A percentile compares a stretch with the other conserved stretches of the same genome.
Evolutionary conservation across 352 stramenopile species (phyloP).

Genomic region (Phytophthora pinifolia): DNA sequence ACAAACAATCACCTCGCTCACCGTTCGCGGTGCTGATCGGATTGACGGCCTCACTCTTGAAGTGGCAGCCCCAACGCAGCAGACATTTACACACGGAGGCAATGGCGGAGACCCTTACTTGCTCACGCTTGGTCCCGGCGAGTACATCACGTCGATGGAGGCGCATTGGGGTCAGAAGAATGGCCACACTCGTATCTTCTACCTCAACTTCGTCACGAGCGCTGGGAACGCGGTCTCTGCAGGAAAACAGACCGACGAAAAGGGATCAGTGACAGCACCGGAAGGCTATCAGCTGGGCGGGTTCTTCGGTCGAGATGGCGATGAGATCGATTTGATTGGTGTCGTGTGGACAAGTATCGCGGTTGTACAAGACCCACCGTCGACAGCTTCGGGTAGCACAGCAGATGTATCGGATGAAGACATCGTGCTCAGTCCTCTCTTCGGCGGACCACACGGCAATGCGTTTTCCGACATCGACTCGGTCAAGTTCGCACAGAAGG

Average conservation of each 20-base stretch:
- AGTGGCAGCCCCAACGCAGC: background rate
- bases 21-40: slow-evolving; percentile 3
- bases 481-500: slow-evolving; percentile 1
- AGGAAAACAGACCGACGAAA: slow-evolving; percentile 5
- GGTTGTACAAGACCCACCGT: slow-evolving; percentile 1
- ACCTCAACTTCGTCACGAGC: slow-evolving; percentile 9
- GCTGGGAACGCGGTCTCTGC: slow-evolving; percentile 8
- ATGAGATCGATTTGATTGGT: slow-evolving; percentile 13
- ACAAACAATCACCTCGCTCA: slow-evolving; percentile 4
- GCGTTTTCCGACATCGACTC: slow-evolving; percentile 3
- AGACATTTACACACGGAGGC: slow-evolving; percentile 11
- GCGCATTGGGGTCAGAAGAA: slow-evolving; percentile 10
- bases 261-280: slow-evolving; percentile 1
- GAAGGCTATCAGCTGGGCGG: slow-evolving; percentile 7
- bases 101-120: slow-evolving; percentile 4
- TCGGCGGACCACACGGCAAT: slow-evolving; percentile 6
- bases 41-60: slow-evolving; percentile 9
- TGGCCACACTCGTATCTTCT: slow-evolving; percentile 10
- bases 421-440: slow-evolving; percentile 7
- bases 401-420: slow-evolving; percentile 6
- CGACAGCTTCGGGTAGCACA: background rate
- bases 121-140: slow-evolving; percentile 2
- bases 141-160: slow-evolving; percentile 12
- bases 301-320: slow-evolving; percentile 12
- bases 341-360: slow-evolving; percentile 11